Evolutionary conservation across 805 yeast genomes (phyloP), one percentile per base, ranked within the genome.

Genomic region (Metschnikowia sp.): DNA sequence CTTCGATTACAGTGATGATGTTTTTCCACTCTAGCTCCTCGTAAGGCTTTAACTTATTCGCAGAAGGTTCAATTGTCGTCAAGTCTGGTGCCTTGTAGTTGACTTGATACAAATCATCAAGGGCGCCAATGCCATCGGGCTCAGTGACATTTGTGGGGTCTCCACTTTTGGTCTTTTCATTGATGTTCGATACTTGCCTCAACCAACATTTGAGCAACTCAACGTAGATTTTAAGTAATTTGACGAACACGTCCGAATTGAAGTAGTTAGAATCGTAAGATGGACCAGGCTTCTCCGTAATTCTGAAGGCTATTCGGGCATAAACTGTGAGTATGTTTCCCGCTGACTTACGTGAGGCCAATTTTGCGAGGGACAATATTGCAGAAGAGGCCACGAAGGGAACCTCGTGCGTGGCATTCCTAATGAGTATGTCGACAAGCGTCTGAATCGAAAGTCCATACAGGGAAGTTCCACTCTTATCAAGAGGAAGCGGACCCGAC

Each of bases 201-300:
- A 90, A 66, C 99, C 99, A 94, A 49, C 88, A 82, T 45, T 81
- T 83, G 26, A 94, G 69, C 18, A 94, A 65, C 30, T 88, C 96
- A 2, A 88, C 85, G 54, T 91, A 94, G 0, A 90, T 72, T 48
- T 78, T 79, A 43, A 92, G 65, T 2, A 87, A 61, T 39, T 70
- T 68, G 41, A 79, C 77, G 55, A 84, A 86, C 44, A 81, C 85
- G 7, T 76, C 68, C 0, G 91, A 82, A 10, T 83, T 76, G 36
- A 84, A 62, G 56, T 80, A 82, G 1, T 81, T 79, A 26, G 80
- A 70, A 44, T 83, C 79, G 56, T 81, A 77, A n/a, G 61, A 58
- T 18, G 74, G 73, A 8, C 73, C 74, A 8, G 88, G 83, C 52
- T 81, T 82, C 49, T 89, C 96, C 52, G 83, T 88, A 50, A 87